Conservation (phyloP, 352 stramenopile species). For the Phytophthora europaea region DNA sequence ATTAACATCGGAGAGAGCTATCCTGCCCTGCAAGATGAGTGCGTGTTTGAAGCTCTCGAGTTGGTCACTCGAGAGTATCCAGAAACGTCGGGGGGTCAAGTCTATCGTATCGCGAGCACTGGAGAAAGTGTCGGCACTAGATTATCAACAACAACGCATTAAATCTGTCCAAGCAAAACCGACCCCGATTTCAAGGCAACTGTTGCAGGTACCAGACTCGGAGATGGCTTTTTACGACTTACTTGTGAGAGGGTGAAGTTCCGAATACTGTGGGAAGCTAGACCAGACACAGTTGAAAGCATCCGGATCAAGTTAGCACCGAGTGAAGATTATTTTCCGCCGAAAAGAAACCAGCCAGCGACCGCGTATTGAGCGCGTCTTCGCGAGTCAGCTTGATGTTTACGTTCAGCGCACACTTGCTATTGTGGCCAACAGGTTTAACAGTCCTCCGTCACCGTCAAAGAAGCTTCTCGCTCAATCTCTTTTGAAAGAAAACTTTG, state of each 20-base stretch:
- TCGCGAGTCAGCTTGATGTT: slow-evolving; percentile 53
- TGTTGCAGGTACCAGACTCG: slow-evolving; percentile 10
- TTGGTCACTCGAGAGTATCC: slow-evolving; percentile 32
- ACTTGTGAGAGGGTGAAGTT: slow-evolving; percentile 37
- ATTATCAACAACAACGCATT: slow-evolving; percentile 20
- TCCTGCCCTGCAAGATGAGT: slow-evolving; percentile 30
- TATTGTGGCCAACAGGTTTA: neutral
- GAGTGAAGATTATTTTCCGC: slow-evolving; percentile 51
- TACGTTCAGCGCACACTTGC: slow-evolving; percentile 32
- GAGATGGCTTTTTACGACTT: slow-evolving; percentile 36
- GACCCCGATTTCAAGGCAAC: slow-evolving; percentile 2
- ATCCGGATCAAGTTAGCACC: slow-evolving; percentile 46
- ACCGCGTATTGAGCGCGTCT: slow-evolving; percentile 48
- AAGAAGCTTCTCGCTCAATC: slow-evolving; percentile 27
- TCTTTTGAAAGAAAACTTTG: slow-evolving; percentile 28
- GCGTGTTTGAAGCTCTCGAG: slow-evolving; percentile 31
- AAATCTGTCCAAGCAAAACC: slow-evolving; percentile 9
- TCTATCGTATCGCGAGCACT: slow-evolving; percentile 38
- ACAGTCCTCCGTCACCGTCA: slow-evolving; percentile 12
- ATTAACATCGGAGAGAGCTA: slow-evolving; percentile 33
- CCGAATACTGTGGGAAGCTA: slow-evolving; percentile 33
- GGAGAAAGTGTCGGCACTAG: slow-evolving; percentile 36
- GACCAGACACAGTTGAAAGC: slow-evolving; percentile 38
- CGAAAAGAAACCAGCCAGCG: slow-evolving; percentile 31
- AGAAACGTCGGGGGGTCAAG: slow-evolving; percentile 17